Conservation (phyloP, 2,329 filamentous ascomycete genomes). For the Curvularia spicifera region DNA sequence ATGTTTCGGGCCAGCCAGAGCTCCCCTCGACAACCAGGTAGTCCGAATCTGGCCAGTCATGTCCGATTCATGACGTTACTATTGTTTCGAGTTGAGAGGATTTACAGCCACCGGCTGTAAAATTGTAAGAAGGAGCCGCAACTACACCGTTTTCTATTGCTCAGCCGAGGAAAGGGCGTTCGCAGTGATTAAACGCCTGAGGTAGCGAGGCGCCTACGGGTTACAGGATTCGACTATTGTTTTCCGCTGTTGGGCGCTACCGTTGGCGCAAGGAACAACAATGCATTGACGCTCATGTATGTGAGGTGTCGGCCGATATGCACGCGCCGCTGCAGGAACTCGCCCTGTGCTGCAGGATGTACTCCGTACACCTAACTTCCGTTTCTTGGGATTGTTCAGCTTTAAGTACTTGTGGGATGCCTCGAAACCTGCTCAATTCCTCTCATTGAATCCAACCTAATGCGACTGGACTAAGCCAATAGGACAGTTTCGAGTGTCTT, state of each 20-base stretch:
- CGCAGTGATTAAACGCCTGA: not conserved
- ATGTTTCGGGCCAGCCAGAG: conserved; percentile 20
- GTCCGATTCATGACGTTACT: conserved; percentile 4
- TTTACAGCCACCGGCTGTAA: conserved; percentile 5
- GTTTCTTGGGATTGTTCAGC: not conserved
- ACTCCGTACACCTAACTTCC: not conserved
- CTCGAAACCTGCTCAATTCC: conserved; percentile 8
- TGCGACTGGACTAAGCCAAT: not conserved
- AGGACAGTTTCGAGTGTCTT: not conserved
- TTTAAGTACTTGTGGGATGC: not conserved
- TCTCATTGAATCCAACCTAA: not conserved
- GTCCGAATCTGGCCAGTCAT: not conserved
- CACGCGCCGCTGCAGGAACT: not conserved
- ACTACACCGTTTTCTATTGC: not conserved
- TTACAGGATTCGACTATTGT: not conserved
- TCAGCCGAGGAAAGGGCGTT: not conserved
- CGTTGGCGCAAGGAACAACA: not conserved
- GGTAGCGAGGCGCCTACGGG: not conserved
- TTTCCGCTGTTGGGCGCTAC: not conserved
- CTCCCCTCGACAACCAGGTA: not conserved
- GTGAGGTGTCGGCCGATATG: not conserved
- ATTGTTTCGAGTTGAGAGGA: conserved; percentile 7
- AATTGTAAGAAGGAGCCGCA: not conserved
- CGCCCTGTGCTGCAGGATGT: not conserved
- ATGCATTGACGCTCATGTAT: not conserved